Evolutionary conservation across 2,329 filamentous ascomycete genomes (phyloP), one percentile per base, ranked within the genome.

Genomic region (Monosporascus sp.): DNA sequence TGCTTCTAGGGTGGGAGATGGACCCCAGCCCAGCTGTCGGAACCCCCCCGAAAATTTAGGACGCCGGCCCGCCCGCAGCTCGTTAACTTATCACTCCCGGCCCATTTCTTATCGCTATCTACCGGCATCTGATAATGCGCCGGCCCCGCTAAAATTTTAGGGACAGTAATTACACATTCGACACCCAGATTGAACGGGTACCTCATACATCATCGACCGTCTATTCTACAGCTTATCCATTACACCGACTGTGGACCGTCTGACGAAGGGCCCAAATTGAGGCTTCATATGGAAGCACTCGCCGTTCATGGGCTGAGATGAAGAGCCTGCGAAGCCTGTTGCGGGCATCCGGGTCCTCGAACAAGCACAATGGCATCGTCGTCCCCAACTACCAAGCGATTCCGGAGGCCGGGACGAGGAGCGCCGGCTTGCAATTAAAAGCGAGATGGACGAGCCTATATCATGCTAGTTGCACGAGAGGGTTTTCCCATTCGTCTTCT

Each of bases 291-390:
- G 44, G 4, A 51, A 52, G 37, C 47, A 50, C 51, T 48, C 26
- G 45, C 56, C 53, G 14, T 65, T 59, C 55, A 66, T 65, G 64
- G 62, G 52, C 58, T 65, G 63, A 65, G 55, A 66, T 66, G 64
- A 60, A 61, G 58, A 60, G 59, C 60, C 55, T 60, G 46, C 55
- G 60, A 62, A 58, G 62, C 60, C 58, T 66, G 43, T 51, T 54
- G 58, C 41, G 55, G 61, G 55, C 62, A 51, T 53, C 60, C 22
- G 46, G 51, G 54, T 58, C 60, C 56, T 48, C 52, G 54, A 62
- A 57, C 45, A 56, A 60, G 52, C 54, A 49, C 52, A 44, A 55
- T 60, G 52, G 41, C 37, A 24, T 37, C 9, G 37, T 44, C 37
- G 16, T 51, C 41, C 27, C 26, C n/a, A 46, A 16, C 7, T 5